Base-by-base conservation (phyloP, 257 asterid genomes). In the Anisodus tanguticus region DNA sequence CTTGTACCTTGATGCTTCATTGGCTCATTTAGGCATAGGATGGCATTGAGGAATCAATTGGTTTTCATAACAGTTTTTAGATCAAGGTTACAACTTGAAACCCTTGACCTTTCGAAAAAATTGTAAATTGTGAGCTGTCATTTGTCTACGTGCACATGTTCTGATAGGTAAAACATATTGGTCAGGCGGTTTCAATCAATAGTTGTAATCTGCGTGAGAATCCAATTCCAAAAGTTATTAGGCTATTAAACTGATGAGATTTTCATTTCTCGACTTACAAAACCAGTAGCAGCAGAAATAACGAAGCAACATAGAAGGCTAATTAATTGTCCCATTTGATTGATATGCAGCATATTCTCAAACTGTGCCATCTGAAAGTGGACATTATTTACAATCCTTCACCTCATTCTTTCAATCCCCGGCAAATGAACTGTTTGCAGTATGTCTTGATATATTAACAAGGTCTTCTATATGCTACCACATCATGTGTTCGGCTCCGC, bases 401-500 rank as follows among this genome's bases (percentile, higher is more conserved):
- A 74, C 60, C 41, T 74, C 45, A 49, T 74, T 74, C 13, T 74
- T 76, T 12, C 39, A 76, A 13, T 53, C 31, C 64, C 31, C 64
- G 4, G 8, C 64, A 4, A 15, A 15, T 10, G 13, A 31, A 31
- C 1, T 53, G 62, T 4, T 13, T 2, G 39, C 39, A n/a, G 15
- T 77, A 7, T 51, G 49, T 53, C 43, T 8, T 8, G 82, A 77
- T 53, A 53, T 13, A 77, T 77, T 53, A 77, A 77, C 49, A 77
- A 53, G 49, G 49, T 77, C 64, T 51, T 6, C 15, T 31, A 47
- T 49, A 60, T 53, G 66, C 78, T 45, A 0, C 31, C 39, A 60
- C 74, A 81, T 79, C 53, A 6, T 6, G 47, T 26, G 53, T 78
- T 77, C 70, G 17, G 45, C 31, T 45, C 35, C 35, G 43, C 86